phyloP scores from a whole-genome alignment of 2,329 filamentous ascomycete species.

The Alternaria ethzedia region DNA sequence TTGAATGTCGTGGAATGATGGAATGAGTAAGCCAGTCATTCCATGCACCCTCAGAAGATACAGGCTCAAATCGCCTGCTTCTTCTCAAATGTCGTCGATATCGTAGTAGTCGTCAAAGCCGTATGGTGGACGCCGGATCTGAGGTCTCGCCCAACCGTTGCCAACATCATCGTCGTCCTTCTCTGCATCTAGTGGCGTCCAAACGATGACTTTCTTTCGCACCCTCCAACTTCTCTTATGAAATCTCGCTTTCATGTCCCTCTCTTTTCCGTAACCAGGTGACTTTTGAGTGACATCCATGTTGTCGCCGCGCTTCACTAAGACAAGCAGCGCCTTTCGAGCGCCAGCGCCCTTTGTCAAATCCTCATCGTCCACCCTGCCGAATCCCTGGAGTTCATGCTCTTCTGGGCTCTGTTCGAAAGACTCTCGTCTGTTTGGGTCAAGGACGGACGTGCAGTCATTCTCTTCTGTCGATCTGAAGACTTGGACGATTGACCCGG shows the following conservation, averaged over 20 bases:
- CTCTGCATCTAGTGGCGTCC: constrained; percentile 14
- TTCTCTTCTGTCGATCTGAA: constrained; percentile 14
- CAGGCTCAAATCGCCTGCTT: background rate
- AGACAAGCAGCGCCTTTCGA: constrained; percentile 12
- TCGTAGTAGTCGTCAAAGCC: constrained; percentile 19
- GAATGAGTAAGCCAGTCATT: background rate
- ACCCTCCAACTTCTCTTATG: constrained; percentile 18
- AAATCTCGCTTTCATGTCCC: constrained; percentile 20
- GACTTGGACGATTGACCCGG: constrained; percentile 12
- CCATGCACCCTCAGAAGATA: background rate
- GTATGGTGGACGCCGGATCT: constrained; percentile 13
- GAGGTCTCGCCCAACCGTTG: constrained; percentile 20
- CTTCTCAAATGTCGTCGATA: constrained; percentile 17
- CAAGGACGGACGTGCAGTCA: constrained; percentile 11
- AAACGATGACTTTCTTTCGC: constrained; percentile 21
- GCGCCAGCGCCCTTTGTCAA: constrained; percentile 14
- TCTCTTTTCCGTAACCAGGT: constrained; percentile 17
- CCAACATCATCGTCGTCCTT: constrained; percentile 19
- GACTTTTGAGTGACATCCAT: constrained; percentile 13
- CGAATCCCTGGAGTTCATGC: constrained; percentile 6
- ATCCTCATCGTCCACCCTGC: constrained; percentile 16
- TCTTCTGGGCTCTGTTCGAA: constrained; percentile 15
- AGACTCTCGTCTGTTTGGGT: constrained; percentile 5
- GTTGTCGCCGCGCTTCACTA: constrained; percentile 15
- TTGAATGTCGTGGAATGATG: background rate